Percentiles rank a stretch among this genome's conserved stretches.
These are phyloP conservation scores for Jackrogersella multiformis DNA, from an alignment of 495 filamentous ascomycete species.

Conservation along the genomic window DNA sequence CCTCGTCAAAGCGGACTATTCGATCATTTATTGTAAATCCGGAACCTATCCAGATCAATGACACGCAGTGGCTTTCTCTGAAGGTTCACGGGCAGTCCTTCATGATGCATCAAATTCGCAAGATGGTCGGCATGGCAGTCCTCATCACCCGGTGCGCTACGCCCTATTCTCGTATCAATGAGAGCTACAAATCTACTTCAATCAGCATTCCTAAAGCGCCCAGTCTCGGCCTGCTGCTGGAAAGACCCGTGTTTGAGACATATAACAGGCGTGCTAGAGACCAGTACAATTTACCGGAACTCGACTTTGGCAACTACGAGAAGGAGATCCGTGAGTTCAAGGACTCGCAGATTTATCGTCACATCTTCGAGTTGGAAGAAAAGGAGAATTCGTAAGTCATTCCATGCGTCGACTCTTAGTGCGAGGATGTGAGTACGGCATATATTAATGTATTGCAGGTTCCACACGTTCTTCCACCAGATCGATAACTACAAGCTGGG, in stretches of 20 bases:
- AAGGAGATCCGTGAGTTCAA: conserved; percentile 88
- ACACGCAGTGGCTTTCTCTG: conserved; percentile 93
- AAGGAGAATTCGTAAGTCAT: conserved; percentile 73
- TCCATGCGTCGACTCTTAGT: not conserved
- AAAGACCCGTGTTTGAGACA: conserved; percentile 85
- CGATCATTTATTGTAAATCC: conserved; percentile 81
- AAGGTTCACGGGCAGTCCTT: conserved; percentile 98
- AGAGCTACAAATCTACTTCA: conserved; percentile 71
- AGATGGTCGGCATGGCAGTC: conserved; percentile 95
- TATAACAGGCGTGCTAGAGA: conserved; percentile 75
- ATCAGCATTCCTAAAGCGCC: conserved; percentile 94
- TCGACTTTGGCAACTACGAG: conserved; percentile 81
- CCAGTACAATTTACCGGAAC: conserved; percentile 64
- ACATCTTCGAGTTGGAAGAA: conserved; percentile 90
- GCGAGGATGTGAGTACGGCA: not conserved
- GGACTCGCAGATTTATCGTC: conserved; percentile 88
- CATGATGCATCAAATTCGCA: conserved; percentile 99
- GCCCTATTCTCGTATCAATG: conserved; percentile 68
- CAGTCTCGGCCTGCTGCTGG: conserved; percentile 84
- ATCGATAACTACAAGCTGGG: conserved; percentile 78
- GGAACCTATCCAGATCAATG: conserved; percentile 81
- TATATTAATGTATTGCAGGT: conserved; percentile 57
- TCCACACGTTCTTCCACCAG: conserved; percentile 83
- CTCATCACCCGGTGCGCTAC: conserved; percentile 84
- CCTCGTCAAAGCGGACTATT: conserved; percentile 86